phyloP scores from a whole-genome alignment of 371 early-diverging fungal genomes.

The Lichtheimia ornata region DNA sequence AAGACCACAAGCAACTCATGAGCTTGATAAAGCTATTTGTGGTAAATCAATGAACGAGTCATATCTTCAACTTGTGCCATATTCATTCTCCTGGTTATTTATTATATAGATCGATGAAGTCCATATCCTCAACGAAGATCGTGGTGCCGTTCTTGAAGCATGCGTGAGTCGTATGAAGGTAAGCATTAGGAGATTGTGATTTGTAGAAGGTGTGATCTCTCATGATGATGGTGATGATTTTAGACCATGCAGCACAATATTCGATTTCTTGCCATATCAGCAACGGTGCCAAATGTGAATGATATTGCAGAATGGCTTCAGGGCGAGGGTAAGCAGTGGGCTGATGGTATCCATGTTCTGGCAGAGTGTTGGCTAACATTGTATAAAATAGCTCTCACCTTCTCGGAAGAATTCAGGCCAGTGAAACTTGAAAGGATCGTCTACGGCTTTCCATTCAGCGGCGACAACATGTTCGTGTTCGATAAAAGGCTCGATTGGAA shows the following conservation, averaged over 20 bases:
- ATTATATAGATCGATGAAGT: conserved; percentile 56
- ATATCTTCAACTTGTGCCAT: not conserved
- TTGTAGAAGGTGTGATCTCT: too few relatives aligned
- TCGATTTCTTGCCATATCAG: conserved; percentile 74
- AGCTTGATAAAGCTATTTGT: conserved; percentile 39
- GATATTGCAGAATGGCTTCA: conserved; percentile 79
- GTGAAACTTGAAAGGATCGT: conserved; percentile 68
- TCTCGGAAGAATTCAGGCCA: conserved; percentile 85
- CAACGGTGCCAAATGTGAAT: conserved; percentile 85
- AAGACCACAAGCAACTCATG: conserved; percentile 38
- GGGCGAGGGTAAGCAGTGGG: conserved; percentile 34
- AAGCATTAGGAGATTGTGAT: not conserved
- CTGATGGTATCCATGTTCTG: not conserved
- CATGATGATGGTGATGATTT: not conserved
- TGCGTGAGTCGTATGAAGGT: conserved; percentile 57
- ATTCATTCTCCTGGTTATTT: not conserved
- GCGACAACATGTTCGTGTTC: conserved; percentile 59
- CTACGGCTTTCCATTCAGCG: conserved; percentile 49
- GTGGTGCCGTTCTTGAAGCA: conserved; percentile 56
- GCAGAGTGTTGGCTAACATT: not conserved
- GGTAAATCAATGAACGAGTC: conserved; percentile 21
- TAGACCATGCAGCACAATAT: conserved; percentile 33
- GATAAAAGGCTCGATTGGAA: conserved; percentile 69
- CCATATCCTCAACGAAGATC: conserved; percentile 49
- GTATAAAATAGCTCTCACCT: conserved; percentile 24